Base-by-base conservation (phyloP, 2,329 filamentous ascomycete genomes). In the Alternaria alternata region DNA sequence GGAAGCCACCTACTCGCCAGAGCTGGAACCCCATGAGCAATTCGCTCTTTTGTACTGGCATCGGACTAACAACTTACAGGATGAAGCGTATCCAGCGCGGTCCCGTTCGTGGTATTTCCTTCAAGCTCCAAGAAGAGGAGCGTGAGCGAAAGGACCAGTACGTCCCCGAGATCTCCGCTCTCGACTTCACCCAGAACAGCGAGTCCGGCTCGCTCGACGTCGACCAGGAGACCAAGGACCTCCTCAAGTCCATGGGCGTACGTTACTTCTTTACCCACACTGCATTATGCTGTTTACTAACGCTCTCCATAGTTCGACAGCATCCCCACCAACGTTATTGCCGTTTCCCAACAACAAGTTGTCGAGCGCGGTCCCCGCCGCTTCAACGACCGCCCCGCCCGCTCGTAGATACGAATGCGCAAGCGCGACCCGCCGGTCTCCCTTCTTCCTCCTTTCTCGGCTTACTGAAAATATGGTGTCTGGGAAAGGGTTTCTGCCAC, bases 41-140 rank as follows among this genome's bases (percentile, higher is more conserved):
- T 7, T 22, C 28, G 44, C 39, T 46, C 18, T 39, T 14, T 20
- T 16, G 9, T 1, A n/a, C 20, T 14, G n/a, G 6, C 30, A 22
- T 20, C 14, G 26, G 12, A 41, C 66, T 68, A 55, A 69, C 59
- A 49, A 26, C 4, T 18, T 56, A 52, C 82, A 83, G 96, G 85
- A 99, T 99, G 96, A 98, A 98, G 91, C 95, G 95, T 85, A 99
- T 99, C 78, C 95, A 98, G 88, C 93, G 95, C 83, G 95, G 95
- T 72, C 95, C 95, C 72, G 95, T 99, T 84, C 96, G 95, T 79
- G 95, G 95, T 88, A 99, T 99, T 86, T 99, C 96, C 84, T 99
- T 99, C 94, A 99, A 99, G 90, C 92, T 99, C 65, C 95, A 99
- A 87, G 95, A 99, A 88, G 95, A 99, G 88, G 95, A 99, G 91